Evolutionary conservation across 768 basidiomycete species (phyloP).

Genomic region (Trametes meyenii): DNA sequence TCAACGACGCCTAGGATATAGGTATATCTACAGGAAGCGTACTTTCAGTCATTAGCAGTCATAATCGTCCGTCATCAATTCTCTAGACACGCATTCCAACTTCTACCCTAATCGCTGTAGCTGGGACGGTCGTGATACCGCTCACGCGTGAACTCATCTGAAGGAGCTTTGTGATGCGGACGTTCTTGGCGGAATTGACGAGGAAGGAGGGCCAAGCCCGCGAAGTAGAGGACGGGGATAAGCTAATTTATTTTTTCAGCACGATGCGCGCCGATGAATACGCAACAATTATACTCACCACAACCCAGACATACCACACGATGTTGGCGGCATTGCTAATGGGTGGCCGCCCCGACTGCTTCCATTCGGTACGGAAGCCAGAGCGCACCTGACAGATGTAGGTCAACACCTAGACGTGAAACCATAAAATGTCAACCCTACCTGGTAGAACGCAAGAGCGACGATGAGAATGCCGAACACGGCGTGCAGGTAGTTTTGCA

Average conservation of each 20-base stretch:
- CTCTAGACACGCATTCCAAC: neutral
- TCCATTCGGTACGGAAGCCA: slow-evolving; percentile 42
- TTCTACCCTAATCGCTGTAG: neutral
- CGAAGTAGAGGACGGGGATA: slow-evolving; percentile 34
- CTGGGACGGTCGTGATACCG: neutral
- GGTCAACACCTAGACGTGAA: no score
- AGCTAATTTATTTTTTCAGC: slow-evolving; percentile 21
- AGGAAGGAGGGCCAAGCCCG: slow-evolving; percentile 34
- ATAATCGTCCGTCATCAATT: slow-evolving; percentile 2
- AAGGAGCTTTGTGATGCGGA: slow-evolving; percentile 8
- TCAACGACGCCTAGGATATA: neutral
- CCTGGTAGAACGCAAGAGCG: slow-evolving; percentile 52
- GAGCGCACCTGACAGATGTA: slow-evolving; percentile 41
- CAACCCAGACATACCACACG: slow-evolving; percentile 44
- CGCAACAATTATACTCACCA: slow-evolving; percentile 51
- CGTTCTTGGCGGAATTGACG: slow-evolving; percentile 37
- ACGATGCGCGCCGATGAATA: slow-evolving; percentile 13
- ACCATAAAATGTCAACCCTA: slow-evolving; percentile 7
- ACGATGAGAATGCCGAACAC: slow-evolving; percentile 57
- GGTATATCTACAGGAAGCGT: neutral
- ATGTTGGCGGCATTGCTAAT: slow-evolving; percentile 33
- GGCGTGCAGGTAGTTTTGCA: slow-evolving; percentile 47
- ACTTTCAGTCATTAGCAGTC: neutral
- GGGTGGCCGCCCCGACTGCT: slow-evolving; percentile 29
- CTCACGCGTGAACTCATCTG: slow-evolving; percentile 13